Base-by-base conservation (phyloP, 129 eudicot species). In the Kitagawia praeruptora region DNA sequence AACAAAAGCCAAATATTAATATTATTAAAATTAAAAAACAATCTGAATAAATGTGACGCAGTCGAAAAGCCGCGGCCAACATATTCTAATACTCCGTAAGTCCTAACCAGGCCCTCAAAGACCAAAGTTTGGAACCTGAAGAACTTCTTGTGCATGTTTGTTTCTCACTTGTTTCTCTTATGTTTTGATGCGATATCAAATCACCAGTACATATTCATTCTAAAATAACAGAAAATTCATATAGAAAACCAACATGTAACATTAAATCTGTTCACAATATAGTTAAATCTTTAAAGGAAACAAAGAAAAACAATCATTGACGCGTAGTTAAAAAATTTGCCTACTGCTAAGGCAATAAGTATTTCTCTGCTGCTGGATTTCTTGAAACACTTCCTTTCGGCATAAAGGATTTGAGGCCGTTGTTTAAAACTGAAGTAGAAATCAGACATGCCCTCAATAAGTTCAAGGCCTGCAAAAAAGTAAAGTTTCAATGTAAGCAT, bases 401-500 rank as follows among this genome's bases (percentile, higher is more conserved):
- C 11, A 75, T 21, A 25, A 47, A 16, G 67, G n/a, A 34, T 23
- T 19, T 19, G 27, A 76, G 79, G 46, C 46, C 70, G 41, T 38
- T 53, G 42, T 44, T 76, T 21, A 76, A 76, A 49, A 38, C 79
- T 14, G 44, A 76, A 14, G 69, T 51, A 18, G 79, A 48, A 18
- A 16, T 34, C 34, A 76, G n/a, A 37, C 69, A 76, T 49, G 79
- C 79, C 70, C 40, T 53, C 45, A 76, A 39, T 76, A 76, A 15
- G n/a, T 53, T 76, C 45, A 53, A 49, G 21, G 69, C 79, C 79
- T 76, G 46, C 69, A 76, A 39, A 18, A 48, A 19, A 3, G 4
- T 5, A 5, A 53, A 54, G 27, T 19, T 47, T 37, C 40, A 80
- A 81, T 21, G 87, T 18, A 80, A 83, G 39, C 83, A 75, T 78